Conservation (phyloP, 2,329 filamentous ascomycete species). For the Colletotrichum sp. region DNA sequence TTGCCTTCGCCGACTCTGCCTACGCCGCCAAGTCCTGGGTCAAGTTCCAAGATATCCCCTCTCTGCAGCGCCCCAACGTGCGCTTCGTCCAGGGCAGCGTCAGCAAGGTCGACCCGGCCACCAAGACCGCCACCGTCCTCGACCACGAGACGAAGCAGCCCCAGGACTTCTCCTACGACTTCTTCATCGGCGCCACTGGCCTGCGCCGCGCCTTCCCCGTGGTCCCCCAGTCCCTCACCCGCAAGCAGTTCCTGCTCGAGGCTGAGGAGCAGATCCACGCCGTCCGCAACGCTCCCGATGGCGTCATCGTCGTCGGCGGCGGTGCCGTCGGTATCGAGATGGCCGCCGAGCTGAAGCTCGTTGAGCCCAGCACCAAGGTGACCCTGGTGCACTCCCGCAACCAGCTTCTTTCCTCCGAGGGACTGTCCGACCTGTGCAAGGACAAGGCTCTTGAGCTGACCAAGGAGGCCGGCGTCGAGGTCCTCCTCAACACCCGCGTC, state of each 20-base stretch:
- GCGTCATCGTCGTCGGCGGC: conserved; percentile 77
- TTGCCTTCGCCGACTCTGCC: conserved; percentile 68
- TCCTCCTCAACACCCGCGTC: conserved; percentile 67
- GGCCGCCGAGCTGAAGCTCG: conserved; percentile 76
- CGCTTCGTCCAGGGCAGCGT: conserved; percentile 71
- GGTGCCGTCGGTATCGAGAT: conserved; percentile 83
- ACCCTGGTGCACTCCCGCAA: conserved; percentile 76
- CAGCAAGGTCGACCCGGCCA: conserved; percentile 60
- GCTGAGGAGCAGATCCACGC: conserved; percentile 62
- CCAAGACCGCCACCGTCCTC: conserved; percentile 63
- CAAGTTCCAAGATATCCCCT: conserved; percentile 69
- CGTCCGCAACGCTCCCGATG: conserved; percentile 56
- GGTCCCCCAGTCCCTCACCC: conserved; percentile 69
- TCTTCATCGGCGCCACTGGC: conserved; percentile 75
- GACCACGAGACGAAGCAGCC: conserved; percentile 49
- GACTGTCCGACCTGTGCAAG: conserved; percentile 72
- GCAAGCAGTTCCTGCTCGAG: conserved; percentile 68
- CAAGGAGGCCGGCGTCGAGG: conserved; percentile 66
- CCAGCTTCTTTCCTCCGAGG: conserved; percentile 75
- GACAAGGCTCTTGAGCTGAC: conserved; percentile 64
- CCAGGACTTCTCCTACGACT: conserved; percentile 68
- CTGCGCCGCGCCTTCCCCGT: conserved; percentile 74
- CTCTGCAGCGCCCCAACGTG: conserved; percentile 67
- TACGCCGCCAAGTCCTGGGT: conserved; percentile 75
- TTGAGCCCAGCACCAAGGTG: conserved; percentile 69